phyloP scores from a whole-genome alignment of 305 asterid species.

The Caryopteris hybrid region DNA sequence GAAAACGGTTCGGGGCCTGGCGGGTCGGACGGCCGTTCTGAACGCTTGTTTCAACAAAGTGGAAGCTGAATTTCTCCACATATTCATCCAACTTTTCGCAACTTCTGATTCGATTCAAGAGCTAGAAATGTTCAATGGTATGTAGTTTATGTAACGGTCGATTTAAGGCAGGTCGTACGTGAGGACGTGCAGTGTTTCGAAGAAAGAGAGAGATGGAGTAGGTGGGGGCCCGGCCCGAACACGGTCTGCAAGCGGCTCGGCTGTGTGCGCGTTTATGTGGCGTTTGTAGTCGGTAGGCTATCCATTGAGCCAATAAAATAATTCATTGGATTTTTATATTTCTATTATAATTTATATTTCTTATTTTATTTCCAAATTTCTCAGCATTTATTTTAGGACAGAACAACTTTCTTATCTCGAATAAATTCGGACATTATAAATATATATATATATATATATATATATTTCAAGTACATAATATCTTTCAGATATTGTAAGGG shows the following conservation, averaged over 20 bases:
- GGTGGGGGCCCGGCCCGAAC: conserved; percentile 6
- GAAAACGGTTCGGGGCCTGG: neutral
- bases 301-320: neutral
- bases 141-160: neutral
- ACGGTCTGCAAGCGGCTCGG: neutral
- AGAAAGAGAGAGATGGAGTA: neutral
- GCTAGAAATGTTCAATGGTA: neutral
- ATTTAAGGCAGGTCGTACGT: neutral
- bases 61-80: conserved; percentile 36
- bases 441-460: too few relatives aligned
- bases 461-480: too few relatives aligned
- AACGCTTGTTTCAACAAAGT: conserved; percentile 25
- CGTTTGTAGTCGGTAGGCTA: neutral
- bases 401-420: too few relatives aligned
- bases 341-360: too few relatives aligned
- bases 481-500: too few relatives aligned
- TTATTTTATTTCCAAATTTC: too few relatives aligned
- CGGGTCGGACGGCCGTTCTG: conserved; percentile 14
- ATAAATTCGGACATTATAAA: too few relatives aligned
- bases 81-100: neutral
- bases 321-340: too few relatives aligned
- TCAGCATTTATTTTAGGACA: too few relatives aligned
- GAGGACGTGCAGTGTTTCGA: neutral
- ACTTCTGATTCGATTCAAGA: neutral
- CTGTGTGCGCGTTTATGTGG: neutral